phyloP scores from a whole-genome alignment of 2,329 filamentous ascomycete genomes.

The Penicillium thymicola region DNA sequence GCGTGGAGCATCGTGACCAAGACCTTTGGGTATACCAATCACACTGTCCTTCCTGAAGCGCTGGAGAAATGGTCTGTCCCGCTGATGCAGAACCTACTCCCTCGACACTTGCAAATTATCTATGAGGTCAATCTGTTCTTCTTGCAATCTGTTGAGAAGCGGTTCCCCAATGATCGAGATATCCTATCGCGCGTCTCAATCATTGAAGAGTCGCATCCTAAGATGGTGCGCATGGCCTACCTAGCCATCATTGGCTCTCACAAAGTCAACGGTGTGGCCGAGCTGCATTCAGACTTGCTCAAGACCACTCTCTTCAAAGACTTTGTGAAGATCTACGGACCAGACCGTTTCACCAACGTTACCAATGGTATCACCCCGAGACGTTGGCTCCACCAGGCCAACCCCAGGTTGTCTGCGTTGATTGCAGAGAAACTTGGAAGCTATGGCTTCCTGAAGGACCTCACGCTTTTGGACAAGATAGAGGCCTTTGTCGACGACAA shows the following conservation, averaged over 20 bases:
- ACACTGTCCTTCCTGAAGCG: conserved; percentile 94
- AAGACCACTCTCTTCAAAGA: conserved; percentile 99
- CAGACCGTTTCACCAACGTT: conserved; percentile 97
- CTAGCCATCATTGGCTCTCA: conserved; percentile 94
- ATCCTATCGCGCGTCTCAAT: conserved; percentile 86
- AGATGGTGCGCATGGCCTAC: conserved; percentile 98
- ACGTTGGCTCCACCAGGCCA: conserved; percentile 96
- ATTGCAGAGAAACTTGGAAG: conserved; percentile 87
- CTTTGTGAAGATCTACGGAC: conserved; percentile 90
- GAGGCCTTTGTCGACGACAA: conserved; percentile 83
- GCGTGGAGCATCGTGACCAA: conserved; percentile 78
- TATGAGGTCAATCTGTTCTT: conserved; percentile 97
- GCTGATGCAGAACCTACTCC: conserved; percentile 85
- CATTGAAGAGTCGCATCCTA: conserved; percentile 92
- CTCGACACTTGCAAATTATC: conserved; percentile 93
- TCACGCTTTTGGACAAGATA: conserved; percentile 80
- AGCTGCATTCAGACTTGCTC: conserved; percentile 95
- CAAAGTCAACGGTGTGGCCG: conserved; percentile 98
- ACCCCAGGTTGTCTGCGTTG: conserved; percentile 84
- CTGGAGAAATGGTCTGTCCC: conserved; percentile 98
- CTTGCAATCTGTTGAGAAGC: conserved; percentile 83
- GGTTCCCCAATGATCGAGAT: conserved; percentile 85
- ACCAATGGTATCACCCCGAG: conserved; percentile 97
- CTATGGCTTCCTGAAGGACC: conserved; percentile 81
- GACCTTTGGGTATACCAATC: conserved; percentile 96